These are phyloP conservation scores for Venturiaceae sp. DNA, from an alignment of 2,329 filamentous ascomycete species.

Conservation along the genomic window DNA sequence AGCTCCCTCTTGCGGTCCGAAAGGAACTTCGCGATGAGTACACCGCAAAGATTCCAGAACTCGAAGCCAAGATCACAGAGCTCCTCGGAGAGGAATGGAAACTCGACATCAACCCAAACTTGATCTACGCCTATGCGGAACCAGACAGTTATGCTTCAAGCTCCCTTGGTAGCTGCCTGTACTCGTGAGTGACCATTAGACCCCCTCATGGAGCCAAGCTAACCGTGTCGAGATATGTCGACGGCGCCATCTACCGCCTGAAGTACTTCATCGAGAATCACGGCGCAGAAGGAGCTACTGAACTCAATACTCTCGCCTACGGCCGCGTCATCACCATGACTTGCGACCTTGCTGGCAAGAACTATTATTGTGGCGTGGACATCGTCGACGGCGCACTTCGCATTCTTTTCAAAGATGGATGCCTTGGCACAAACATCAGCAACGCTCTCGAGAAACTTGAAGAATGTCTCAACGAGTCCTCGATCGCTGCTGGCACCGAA, in stretches of 20 bases:
- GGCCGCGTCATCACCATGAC: conserved; percentile 38
- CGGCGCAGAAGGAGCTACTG: conserved; percentile 30
- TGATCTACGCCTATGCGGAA: conserved; percentile 26
- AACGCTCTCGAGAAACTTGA: conserved; percentile 29
- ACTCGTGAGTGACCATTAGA: too few species aligned
- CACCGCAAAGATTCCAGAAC: conserved; percentile 36
- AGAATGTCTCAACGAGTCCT: conserved; percentile 37
- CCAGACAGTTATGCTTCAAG: conserved; percentile 22
- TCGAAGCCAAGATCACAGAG: conserved; percentile 33
- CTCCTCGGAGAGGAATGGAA: conserved; percentile 40
- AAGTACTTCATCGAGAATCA: conserved; percentile 27
- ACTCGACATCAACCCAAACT: conserved; percentile 37
- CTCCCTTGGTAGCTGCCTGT: conserved; percentile 35
- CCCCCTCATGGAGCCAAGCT: too few species aligned
- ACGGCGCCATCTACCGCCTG: conserved; percentile 31
- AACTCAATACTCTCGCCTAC: conserved; percentile 38
- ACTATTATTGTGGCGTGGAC: conserved; percentile 35
- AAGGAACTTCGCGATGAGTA: conserved; percentile 47
- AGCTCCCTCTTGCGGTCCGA: conserved; percentile 41
- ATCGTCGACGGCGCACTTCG: conserved; percentile 37
- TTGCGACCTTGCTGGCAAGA: conserved; percentile 32
- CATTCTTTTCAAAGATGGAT: conserved; percentile 35
- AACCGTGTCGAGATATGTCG: conserved; percentile 19
- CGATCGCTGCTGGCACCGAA: conserved; percentile 10
- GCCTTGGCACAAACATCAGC: conserved; percentile 37